Evolutionary conservation across 139 green algal genomes (phyloP).

Genomic region (Chlamydomonas sp.): DNA sequence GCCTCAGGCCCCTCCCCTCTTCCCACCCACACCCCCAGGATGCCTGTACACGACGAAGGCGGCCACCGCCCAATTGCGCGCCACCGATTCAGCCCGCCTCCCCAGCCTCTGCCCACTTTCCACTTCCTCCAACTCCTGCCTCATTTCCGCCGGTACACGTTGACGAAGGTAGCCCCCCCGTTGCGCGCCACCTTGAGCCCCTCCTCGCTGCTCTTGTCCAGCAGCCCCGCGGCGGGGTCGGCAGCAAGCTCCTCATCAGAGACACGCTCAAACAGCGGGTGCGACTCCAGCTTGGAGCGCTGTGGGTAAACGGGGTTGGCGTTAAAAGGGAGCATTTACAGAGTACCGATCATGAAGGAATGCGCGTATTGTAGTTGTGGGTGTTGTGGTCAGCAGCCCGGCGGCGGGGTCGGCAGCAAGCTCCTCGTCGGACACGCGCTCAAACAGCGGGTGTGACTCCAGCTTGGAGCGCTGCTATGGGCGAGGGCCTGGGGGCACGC

Average conservation of each 20-base stretch:
- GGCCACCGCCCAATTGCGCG: too few relatives aligned
- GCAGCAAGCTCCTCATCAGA: constrained; percentile 84
- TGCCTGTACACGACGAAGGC: too few relatives aligned
- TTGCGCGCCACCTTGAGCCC: constrained; percentile 93
- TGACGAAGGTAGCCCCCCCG: constrained; percentile 68
- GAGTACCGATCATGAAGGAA: neutral
- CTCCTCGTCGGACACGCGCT: constrained; percentile 85
- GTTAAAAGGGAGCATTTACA: neutral
- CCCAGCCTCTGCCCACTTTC: too few relatives aligned
- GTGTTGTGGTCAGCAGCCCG: constrained; percentile 62
- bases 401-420: constrained; percentile 80
- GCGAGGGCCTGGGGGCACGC: neutral
- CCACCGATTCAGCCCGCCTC: too few relatives aligned
- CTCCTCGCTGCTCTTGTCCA: constrained; percentile 84
- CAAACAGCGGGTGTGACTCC: constrained; percentile 88
- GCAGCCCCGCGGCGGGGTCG: constrained; percentile 77
- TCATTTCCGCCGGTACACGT: constrained; percentile 68
- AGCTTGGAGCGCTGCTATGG: constrained; percentile 70
- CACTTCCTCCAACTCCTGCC: too few relatives aligned
- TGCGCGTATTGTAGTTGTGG: neutral
- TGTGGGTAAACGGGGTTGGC: neutral
- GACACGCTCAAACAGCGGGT: constrained; percentile 90
- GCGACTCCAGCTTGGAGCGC: constrained; percentile 77
- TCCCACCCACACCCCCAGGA: too few relatives aligned
- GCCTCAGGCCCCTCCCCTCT: too few relatives aligned